Percentiles rank a stretch among this genome's conserved stretches.
Conservation (phyloP, 192 early-diverging fungal genomes). For the Paraglomus occultum region DNA sequence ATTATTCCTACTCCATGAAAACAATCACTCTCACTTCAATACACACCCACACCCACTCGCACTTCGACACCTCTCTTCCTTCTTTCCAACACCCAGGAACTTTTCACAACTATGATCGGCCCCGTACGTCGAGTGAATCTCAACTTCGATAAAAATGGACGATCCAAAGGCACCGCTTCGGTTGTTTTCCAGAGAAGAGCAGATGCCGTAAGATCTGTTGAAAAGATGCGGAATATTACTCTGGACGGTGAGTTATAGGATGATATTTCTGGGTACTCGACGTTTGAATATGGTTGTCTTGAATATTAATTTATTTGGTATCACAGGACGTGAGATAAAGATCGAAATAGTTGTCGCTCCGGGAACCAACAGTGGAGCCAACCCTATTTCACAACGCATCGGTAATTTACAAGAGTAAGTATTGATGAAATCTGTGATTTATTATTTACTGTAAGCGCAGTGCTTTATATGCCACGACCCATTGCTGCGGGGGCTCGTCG, state of each 20-base stretch:
- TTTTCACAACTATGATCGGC: slow-evolving; percentile 44
- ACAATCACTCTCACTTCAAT: slow-evolving; percentile 26
- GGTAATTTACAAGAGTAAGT: slow-evolving; percentile 34
- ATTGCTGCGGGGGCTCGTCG: too few relatives aligned
- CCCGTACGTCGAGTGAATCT: slow-evolving; percentile 50
- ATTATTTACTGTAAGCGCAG: neutral
- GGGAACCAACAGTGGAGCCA: slow-evolving; percentile 32
- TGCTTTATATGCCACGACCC: neutral
- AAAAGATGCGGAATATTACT: slow-evolving; percentile 49
- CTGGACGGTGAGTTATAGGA: slow-evolving; percentile 40
- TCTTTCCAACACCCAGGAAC: slow-evolving; percentile 24
- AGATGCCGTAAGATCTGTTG: slow-evolving; percentile 47
- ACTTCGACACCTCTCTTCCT: slow-evolving; percentile 27
- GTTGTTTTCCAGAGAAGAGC: slow-evolving; percentile 44
- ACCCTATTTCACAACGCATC: slow-evolving; percentile 35
- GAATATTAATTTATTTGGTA: slow-evolving; percentile 1
- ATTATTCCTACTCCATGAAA: slow-evolving; percentile 20
- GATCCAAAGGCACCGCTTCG: slow-evolving; percentile 47
- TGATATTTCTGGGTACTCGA: neutral
- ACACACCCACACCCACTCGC: slow-evolving; percentile 22
- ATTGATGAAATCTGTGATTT: neutral
- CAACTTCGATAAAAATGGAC: slow-evolving; percentile 51
- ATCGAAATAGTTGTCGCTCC: slow-evolving; percentile 50
- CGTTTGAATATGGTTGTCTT: neutral
- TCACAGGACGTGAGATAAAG: slow-evolving; percentile 42